Conservation (phyloP, 2,329 filamentous ascomycete species). For the Colletotrichum horii region DNA sequence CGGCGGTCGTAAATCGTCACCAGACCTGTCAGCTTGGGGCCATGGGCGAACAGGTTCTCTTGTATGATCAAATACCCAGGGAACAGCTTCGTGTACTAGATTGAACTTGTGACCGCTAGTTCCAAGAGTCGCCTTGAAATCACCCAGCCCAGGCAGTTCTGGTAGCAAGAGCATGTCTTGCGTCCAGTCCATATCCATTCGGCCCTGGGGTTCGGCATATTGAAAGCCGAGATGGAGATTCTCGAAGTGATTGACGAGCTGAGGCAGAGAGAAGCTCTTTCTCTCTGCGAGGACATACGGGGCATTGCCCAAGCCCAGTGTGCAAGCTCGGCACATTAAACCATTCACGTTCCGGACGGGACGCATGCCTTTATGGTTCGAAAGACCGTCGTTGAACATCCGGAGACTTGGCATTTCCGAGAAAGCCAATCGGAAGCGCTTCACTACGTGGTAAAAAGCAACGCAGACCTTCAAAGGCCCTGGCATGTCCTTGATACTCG, state of each 20-base stretch:
- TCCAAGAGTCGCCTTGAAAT: conserved; percentile 30
- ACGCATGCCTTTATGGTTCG: conserved; percentile 62
- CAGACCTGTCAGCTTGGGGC: background rate
- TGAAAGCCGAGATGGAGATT: conserved; percentile 40
- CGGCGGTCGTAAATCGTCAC: background rate
- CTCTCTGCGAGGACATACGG: conserved; percentile 34
- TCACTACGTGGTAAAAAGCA: conserved; percentile 67
- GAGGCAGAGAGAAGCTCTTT: conserved; percentile 59
- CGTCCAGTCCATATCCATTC: conserved; percentile 45
- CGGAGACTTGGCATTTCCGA: conserved; percentile 59
- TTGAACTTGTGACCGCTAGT: conserved; percentile 36
- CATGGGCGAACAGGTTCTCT: background rate
- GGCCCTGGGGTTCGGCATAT: conserved; percentile 17
- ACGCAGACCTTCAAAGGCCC: conserved; percentile 67
- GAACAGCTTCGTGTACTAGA: conserved; percentile 44
- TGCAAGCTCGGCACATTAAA: conserved; percentile 61
- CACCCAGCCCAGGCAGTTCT: conserved; percentile 33
- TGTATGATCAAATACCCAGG: conserved; percentile 31
- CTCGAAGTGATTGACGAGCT: conserved; percentile 65
- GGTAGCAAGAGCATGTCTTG: conserved; percentile 51
- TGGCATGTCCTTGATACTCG: conserved; percentile 64
- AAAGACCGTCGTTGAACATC: conserved; percentile 64
- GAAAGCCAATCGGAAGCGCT: conserved; percentile 63
- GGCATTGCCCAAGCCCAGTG: conserved; percentile 29
- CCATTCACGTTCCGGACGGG: conserved; percentile 59